These are phyloP conservation scores for Gloeophyllum trabeum DNA, from an alignment of 768 basidiomycete genomes.

Conservation along the genomic window DNA sequence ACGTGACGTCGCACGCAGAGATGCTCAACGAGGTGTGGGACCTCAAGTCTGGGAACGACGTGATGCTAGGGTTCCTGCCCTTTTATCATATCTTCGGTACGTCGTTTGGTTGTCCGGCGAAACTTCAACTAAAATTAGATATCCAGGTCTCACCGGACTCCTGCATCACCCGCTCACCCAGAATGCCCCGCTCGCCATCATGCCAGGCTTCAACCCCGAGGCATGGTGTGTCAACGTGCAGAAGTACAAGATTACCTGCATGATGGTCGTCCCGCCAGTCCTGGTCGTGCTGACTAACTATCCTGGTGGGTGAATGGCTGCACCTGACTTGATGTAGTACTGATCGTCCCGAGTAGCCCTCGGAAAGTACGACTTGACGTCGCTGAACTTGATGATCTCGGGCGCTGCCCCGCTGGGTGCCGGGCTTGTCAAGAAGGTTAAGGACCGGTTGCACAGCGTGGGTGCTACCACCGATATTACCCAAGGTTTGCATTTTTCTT, in stretches of 20 bases:
- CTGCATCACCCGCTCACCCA: constrained; percentile 41
- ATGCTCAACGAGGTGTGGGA: constrained; percentile 37
- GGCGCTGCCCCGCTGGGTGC: constrained; percentile 78
- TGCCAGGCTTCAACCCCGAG: constrained; percentile 62
- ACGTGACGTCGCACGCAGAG: constrained; percentile 45
- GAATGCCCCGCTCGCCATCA: constrained; percentile 43
- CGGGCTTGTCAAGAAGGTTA: constrained; percentile 42
- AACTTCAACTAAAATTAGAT: constrained; percentile 18
- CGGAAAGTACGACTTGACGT: constrained; percentile 54
- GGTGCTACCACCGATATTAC: constrained; percentile 29
- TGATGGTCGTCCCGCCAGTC: constrained; percentile 75
- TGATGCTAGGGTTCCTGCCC: constrained; percentile 54
- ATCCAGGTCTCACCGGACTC: constrained; percentile 47
- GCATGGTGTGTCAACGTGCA: constrained; percentile 56
- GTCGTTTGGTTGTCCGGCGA: not conserved
- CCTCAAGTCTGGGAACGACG: constrained; percentile 26
- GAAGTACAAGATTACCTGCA: constrained; percentile 45
- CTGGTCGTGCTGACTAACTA: constrained; percentile 64
- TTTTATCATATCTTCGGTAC: constrained; percentile 39
- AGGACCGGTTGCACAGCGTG: constrained; percentile 24
- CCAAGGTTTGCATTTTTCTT: constrained; percentile 33
- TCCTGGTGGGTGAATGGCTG: constrained; percentile 35
- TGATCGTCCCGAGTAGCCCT: constrained; percentile 29
- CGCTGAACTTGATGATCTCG: constrained; percentile 45
- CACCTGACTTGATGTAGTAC: not conserved